Conservation (phyloP, 2,329 filamentous ascomycete species). For the Fusarium anguioides region DNA sequence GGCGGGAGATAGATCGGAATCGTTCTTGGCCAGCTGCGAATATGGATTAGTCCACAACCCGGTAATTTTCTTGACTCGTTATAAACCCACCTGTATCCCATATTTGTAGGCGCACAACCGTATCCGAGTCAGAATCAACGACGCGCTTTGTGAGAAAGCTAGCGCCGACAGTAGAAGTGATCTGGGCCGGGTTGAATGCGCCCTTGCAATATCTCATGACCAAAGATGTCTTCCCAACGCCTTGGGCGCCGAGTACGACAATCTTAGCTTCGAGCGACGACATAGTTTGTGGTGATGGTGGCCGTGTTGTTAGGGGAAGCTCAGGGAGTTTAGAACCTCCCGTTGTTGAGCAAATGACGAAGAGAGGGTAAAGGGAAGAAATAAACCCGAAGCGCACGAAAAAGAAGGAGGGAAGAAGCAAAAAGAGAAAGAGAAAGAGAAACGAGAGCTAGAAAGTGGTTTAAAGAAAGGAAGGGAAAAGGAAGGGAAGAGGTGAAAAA, state of each 20-base stretch:
- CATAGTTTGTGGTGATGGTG: conserved; percentile 44
- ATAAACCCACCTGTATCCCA: conserved; percentile 81
- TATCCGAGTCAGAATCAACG: conserved; percentile 85
- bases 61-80: not conserved
- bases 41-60: conserved; percentile 9
- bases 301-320: conserved; percentile 17
- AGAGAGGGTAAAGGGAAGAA: conserved; percentile 16
- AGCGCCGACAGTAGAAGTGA: conserved; percentile 79
- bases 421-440: conserved; percentile 20
- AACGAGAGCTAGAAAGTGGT: conserved; percentile 16
- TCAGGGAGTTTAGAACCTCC: conserved; percentile 10
- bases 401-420: conserved; percentile 20
- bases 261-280: conserved; percentile 83
- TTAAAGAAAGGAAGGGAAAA: not conserved
- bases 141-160: conserved; percentile 84
- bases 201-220: conserved; percentile 82
- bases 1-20: conserved; percentile 91
- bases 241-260: conserved; percentile 81
- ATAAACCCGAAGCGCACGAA: conserved; percentile 7
- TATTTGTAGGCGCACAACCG: conserved; percentile 89
- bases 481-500: not conserved
- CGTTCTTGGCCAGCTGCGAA: conserved; percentile 84
- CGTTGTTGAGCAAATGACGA: conserved; percentile 3
- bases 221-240: conserved; percentile 82
- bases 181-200: conserved; percentile 72